Evolutionary conservation across 805 yeast species (phyloP), one percentile per base, ranked within the genome.

Genomic region (Blastobotrys attinorum): DNA sequence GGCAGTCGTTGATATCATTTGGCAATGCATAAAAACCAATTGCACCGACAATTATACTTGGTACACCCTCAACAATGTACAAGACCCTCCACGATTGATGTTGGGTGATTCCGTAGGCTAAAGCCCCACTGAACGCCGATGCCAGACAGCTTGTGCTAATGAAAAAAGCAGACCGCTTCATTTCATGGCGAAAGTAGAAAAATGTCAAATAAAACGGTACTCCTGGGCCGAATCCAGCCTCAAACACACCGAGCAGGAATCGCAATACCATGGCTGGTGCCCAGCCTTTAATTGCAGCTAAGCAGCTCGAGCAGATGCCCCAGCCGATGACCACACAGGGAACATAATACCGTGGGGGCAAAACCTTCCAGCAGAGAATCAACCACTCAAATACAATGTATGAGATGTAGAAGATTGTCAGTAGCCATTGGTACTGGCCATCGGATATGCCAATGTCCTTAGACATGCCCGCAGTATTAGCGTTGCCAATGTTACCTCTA

Each of bases 41-140:
- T 20, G 43, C 6, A 10, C 51, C 74, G 29, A 73, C 59, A 55
- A 76, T 61, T 60, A 71, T 49, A 20, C 73, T 58, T 53, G 64
- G 49, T 52, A 67, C 55, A 2, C 71, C 75, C 51, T 72, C 76
- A 38, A 72, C 56, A 4, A 72, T 62, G 52, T 72, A 72, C 63
- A 72, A 58, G 66, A 71, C 69, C 48, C 69, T 64, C 61, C 68
- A 73, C 1, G 69, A 66, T 40, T 43, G 3, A 31, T 42, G 18
- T 33, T 45, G 31, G 38, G 49, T 27, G 76, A 57, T 33, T 58
- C 55, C 33, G 65, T 57, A 49, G 62, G 71, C 37, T 76, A 69
- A 13, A 75, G 75, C 16, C 77, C 76, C 54, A 75, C 81, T 32
- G 77, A 64, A 46, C 72, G 73, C 81, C 0, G 82, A 69, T n/a